Evolutionary conservation across 1,284 basidiomycete genomes (phyloP).

Genomic region (Coniophora puteana): DNA sequence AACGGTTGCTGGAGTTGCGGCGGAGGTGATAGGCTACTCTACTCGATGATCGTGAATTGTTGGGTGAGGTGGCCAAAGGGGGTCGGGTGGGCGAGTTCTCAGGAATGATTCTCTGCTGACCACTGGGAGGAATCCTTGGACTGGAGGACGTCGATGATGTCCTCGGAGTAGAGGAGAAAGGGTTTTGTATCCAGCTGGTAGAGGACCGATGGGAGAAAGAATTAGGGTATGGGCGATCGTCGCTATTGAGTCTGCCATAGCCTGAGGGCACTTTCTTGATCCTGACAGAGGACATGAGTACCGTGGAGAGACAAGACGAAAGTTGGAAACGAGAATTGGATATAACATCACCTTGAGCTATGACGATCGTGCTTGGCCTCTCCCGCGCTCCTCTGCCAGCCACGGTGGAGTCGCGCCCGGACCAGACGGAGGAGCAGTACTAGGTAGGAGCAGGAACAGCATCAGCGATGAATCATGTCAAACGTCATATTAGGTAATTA

Average conservation of each 20-base stretch:
- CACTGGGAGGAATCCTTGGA: too few species aligned
- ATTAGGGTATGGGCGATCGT: not conserved
- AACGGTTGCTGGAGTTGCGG: constrained; percentile 1
- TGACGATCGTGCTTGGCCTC: constrained; percentile 13
- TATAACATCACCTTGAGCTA: constrained; percentile 3
- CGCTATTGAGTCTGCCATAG: constrained; percentile 2
- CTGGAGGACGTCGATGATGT: too few species aligned
- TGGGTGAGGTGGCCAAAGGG: not conserved
- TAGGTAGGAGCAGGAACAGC: too few species aligned
- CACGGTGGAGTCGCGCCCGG: constrained; percentile 23
- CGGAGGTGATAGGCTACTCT: constrained; percentile 10
- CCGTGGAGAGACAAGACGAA: not conserved
- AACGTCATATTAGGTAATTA: too few species aligned
- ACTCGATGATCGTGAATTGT: constrained; percentile 8
- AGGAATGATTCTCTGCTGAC: constrained; percentile 5
- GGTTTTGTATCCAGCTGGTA: too few species aligned
- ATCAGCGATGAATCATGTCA: too few species aligned
- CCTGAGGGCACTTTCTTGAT: constrained; percentile 5
- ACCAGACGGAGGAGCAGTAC: constrained; percentile 12
- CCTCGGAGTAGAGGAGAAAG: too few species aligned
- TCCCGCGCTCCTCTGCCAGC: constrained; percentile 17
- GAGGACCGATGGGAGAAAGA: too few species aligned
- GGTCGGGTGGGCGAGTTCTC: constrained; percentile 8
- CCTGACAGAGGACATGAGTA: constrained; percentile 8
- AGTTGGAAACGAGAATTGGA: not conserved